Conservation (phyloP, 345 rosid species). For the Cochlearia excelsa region DNA sequence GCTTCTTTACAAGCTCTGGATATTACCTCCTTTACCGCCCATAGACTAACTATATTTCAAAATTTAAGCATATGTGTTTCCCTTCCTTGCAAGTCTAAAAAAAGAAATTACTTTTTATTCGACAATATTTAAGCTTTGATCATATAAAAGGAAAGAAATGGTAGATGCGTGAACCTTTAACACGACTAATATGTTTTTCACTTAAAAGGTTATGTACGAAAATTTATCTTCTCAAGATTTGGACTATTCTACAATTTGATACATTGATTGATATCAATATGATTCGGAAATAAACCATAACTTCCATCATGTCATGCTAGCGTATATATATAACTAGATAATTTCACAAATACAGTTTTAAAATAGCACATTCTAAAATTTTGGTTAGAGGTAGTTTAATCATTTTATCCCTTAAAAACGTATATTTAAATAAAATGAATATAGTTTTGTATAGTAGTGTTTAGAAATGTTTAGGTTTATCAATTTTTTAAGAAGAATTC, state of each 20-base stretch:
- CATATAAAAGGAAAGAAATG: background rate
- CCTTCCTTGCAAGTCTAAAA: slow-evolving; percentile 6
- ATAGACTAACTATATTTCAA: too few relatives aligned
- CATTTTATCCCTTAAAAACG: too few relatives aligned
- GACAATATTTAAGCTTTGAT: slow-evolving; percentile 4
- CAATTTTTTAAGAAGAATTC: too few relatives aligned
- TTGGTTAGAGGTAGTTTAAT: too few relatives aligned
- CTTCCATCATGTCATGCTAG: background rate
- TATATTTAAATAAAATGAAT: too few relatives aligned
- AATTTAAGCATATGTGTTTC: background rate
- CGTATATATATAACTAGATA: too few relatives aligned
- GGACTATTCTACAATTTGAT: background rate
- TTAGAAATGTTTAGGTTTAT: too few relatives aligned
- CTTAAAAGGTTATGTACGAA: background rate
- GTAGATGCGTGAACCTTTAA: slow-evolving; percentile 22
- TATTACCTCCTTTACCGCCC: too few relatives aligned
- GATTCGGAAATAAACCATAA: background rate
- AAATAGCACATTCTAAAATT: too few relatives aligned
- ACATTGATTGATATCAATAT: background rate
- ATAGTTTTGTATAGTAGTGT: too few relatives aligned
- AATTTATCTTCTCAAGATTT: background rate
- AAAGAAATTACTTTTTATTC: background rate
- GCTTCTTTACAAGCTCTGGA: too few relatives aligned
- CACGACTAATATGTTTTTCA: background rate
- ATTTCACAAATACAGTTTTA: too few relatives aligned